Conservation (phyloP, 108 stramenopile genomes). For the Cafeteria roenbergensis region DNA sequence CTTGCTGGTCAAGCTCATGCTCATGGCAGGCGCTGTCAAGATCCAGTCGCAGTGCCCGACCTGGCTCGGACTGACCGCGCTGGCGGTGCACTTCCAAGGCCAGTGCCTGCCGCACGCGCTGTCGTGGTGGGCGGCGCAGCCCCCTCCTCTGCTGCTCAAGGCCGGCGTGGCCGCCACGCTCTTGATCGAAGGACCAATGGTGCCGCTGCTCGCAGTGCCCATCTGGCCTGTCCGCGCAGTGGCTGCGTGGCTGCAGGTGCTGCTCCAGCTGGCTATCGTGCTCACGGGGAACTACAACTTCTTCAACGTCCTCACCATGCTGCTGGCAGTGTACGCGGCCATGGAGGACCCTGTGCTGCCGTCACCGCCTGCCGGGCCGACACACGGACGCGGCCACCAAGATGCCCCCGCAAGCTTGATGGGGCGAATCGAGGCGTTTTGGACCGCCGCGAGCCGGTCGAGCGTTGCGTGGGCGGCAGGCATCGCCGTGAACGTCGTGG, state of each 20-base stretch:
- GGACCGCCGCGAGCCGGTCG: too few species aligned
- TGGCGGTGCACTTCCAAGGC: constrained; percentile 60
- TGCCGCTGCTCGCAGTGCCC: constrained; percentile 45
- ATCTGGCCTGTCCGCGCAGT: constrained; percentile 21
- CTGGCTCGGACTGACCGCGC: constrained; percentile 53
- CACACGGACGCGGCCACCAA: too few species aligned
- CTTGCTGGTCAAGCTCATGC: constrained; percentile 56
- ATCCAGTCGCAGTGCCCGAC: constrained; percentile 54
- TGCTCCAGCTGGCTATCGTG: constrained; percentile 52
- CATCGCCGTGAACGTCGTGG: too few species aligned
- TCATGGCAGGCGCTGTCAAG: constrained; percentile 61
- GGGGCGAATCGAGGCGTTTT: too few species aligned
- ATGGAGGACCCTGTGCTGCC: too few species aligned
- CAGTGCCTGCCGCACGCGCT: constrained; percentile 51
- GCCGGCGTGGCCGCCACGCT: constrained; percentile 49
- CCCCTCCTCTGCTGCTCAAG: constrained; percentile 31
- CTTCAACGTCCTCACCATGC: constrained; percentile 57
- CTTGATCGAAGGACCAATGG: constrained; percentile 48
- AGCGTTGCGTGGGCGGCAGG: too few species aligned
- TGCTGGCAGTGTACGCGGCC: too few species aligned
- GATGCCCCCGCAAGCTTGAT: too few species aligned
- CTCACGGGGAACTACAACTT: constrained; percentile 59
- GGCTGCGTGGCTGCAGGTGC: constrained; percentile 41
- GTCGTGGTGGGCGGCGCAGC: constrained; percentile 30
- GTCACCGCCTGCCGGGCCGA: too few species aligned